Percentiles rank a stretch among this genome's conserved stretches.
These are phyloP conservation scores for Cutaneotrichosporon spelunceum DNA, from an alignment of 1,284 basidiomycete genomes.

Conservation along the genomic window DNA sequence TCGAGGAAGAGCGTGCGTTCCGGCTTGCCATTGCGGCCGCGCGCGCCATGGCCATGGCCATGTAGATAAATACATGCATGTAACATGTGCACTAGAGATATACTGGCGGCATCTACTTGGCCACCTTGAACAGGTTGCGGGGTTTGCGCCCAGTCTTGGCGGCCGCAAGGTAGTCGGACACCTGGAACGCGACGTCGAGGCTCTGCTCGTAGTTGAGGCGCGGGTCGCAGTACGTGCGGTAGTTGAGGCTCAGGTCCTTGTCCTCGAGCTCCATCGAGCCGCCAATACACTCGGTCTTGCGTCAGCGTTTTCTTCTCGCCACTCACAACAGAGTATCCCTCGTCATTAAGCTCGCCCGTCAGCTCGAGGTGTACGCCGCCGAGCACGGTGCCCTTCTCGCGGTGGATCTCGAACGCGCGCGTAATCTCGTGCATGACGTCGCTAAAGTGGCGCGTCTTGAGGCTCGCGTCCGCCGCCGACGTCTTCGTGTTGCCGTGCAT, in stretches of 20 bases:
- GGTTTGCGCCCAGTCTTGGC: slow-evolving; percentile 45
- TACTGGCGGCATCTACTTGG: not conserved
- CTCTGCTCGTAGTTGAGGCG: slow-evolving; percentile 59
- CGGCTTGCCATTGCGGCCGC: slow-evolving; percentile 4
- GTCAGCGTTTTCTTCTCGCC: not conserved
- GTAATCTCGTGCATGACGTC: slow-evolving; percentile 88
- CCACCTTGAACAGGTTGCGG: slow-evolving; percentile 31
- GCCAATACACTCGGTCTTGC: slow-evolving; percentile 57
- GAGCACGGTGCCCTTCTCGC: slow-evolving; percentile 65
- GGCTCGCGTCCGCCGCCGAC: slow-evolving; percentile 59
- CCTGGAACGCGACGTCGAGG: slow-evolving; percentile 55
- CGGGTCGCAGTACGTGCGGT: slow-evolving; percentile 55
- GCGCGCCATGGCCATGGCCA: slow-evolving; percentile 3
- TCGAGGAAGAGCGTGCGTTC: slow-evolving; percentile 19
- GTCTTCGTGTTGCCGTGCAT: slow-evolving; percentile 73
- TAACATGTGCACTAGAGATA: slow-evolving; percentile 3
- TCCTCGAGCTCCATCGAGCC: slow-evolving; percentile 59
- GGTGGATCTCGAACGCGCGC: slow-evolving; percentile 75
- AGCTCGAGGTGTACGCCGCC: slow-evolving; percentile 97
- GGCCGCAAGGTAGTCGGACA: slow-evolving; percentile 51
- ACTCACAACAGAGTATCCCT: slow-evolving; percentile 77
- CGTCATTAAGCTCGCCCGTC: slow-evolving; percentile 88
- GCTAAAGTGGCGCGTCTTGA: slow-evolving; percentile 86
- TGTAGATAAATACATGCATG: slow-evolving; percentile 6
- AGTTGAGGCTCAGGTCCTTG: slow-evolving; percentile 56